Conservation (phyloP, 345 rosid species). For the Corchorus capsularis region DNA sequence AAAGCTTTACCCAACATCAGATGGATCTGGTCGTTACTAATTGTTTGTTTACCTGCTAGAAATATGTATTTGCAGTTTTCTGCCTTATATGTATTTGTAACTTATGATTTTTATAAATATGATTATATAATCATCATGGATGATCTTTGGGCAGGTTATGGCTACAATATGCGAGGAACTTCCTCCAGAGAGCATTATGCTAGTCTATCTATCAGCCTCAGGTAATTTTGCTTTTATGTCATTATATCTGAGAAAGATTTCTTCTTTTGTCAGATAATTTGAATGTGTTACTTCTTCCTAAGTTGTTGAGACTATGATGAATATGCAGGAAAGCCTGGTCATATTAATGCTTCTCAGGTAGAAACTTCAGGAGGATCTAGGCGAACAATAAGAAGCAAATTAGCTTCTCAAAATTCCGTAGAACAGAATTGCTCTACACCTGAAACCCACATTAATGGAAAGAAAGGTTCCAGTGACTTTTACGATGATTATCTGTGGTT, state of each 20-base stretch:
- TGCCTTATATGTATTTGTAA: neutral
- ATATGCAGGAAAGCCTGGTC: slow-evolving; percentile 64
- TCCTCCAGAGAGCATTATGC: slow-evolving; percentile 74
- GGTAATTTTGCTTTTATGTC: slow-evolving; percentile 49
- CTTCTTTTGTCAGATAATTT: slow-evolving; percentile 12
- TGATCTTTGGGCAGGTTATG: slow-evolving; percentile 60
- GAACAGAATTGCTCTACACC: slow-evolving; percentile 51
- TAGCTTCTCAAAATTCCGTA: slow-evolving; percentile 44
- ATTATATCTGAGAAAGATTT: slow-evolving; percentile 15
- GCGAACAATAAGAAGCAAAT: slow-evolving; percentile 63
- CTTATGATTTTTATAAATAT: neutral
- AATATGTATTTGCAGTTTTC: neutral
- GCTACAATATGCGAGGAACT: slow-evolving; percentile 93
- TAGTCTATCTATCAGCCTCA: slow-evolving; percentile 81
- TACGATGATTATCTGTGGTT: slow-evolving; percentile 60
- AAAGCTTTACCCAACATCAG: neutral
- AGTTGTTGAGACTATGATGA: slow-evolving; percentile 18
- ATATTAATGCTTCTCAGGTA: slow-evolving; percentile 34
- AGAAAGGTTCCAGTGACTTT: slow-evolving; percentile 41
- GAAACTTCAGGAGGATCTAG: slow-evolving; percentile 61
- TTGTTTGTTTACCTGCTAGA: slow-evolving; percentile 10
- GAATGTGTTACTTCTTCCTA: neutral
- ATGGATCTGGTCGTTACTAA: neutral
- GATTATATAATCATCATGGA: neutral
- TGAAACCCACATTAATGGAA: slow-evolving; percentile 59